These are phyloP conservation scores for Leccinum longicurvipes DNA, from an alignment of 768 basidiomycete species.

Conservation along the genomic window DNA sequence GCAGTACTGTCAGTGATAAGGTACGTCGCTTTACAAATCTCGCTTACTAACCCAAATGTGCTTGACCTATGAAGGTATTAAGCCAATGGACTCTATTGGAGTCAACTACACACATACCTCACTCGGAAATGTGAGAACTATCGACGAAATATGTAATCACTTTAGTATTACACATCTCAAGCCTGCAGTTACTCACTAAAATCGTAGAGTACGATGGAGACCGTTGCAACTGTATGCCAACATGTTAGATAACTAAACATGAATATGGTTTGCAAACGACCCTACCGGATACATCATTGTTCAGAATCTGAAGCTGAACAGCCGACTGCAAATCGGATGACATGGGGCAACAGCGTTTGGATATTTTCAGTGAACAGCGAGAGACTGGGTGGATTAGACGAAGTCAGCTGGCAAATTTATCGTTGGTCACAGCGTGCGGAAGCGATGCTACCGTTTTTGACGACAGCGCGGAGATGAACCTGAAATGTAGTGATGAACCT, in stretches of 20 bases:
- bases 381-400: neutral
- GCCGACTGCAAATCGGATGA: neutral
- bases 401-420: neutral
- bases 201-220: neutral
- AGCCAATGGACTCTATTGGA: neutral
- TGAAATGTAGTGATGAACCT: neutral
- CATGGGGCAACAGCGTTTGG: neutral
- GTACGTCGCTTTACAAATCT: neutral
- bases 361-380: neutral
- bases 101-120: neutral
- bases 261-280: neutral
- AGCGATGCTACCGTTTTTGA: neutral
- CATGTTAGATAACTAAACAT: too few relatives aligned
- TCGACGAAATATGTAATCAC: neutral
- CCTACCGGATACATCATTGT: neutral
- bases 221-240: neutral
- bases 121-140: neutral
- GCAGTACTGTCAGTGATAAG: neutral
- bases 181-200: neutral
- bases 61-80: neutral
- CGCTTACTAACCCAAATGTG: neutral
- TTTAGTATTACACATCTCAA: neutral
- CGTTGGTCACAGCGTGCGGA: too few relatives aligned
- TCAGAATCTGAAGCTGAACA: neutral
- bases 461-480: neutral